Evolutionary conservation across 2,329 filamentous ascomycete species (phyloP).

Genomic region (Ophiosphaerella narmari): DNA sequence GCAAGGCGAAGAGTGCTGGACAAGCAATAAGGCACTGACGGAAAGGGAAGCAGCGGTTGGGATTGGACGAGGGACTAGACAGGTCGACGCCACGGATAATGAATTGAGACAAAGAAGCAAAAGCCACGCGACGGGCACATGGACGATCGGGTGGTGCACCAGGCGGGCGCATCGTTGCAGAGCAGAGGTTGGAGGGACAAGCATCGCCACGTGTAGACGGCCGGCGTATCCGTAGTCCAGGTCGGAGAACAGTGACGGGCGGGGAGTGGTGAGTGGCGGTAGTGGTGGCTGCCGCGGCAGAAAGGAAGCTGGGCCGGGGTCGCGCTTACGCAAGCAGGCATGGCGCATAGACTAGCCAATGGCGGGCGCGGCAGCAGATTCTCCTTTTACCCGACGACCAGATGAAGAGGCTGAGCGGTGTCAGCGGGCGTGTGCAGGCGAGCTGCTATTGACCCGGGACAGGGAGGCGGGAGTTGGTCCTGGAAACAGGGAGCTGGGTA

Average conservation of each 20-base stretch:
- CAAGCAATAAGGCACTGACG: conserved; percentile 2
- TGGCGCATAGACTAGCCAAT: conserved; percentile 31
- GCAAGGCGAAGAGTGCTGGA: not conserved
- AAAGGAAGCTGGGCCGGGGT: conserved; percentile 1
- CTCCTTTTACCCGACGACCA: conserved; percentile 40
- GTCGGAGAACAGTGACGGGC: not conserved
- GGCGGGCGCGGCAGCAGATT: conserved; percentile 8
- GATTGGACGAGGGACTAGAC: not conserved
- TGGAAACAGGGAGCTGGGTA: too few species aligned
- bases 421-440: conserved; percentile 15
- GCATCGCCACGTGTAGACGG: not conserved
- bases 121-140: conserved; percentile 21
- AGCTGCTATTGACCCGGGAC: conserved; percentile 11
- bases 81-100: not conserved
- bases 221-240: conserved; percentile 11
- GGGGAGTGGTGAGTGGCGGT: not conserved
- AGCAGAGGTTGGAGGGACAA: not conserved
- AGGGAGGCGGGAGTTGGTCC: conserved; percentile 11
- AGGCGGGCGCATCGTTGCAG: conserved; percentile 5
- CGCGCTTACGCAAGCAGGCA: conserved; percentile 4
- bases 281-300: not conserved
- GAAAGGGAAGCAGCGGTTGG: conserved; percentile 13
- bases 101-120: not conserved
- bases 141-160: conserved; percentile 13
- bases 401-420: conserved; percentile 16